A percentile compares a stretch with the other conserved stretches of the same genome.
These are phyloP conservation scores for Apiospora koreana DNA, from an alignment of 2,329 filamentous ascomycete genomes.

Conservation along the genomic window DNA sequence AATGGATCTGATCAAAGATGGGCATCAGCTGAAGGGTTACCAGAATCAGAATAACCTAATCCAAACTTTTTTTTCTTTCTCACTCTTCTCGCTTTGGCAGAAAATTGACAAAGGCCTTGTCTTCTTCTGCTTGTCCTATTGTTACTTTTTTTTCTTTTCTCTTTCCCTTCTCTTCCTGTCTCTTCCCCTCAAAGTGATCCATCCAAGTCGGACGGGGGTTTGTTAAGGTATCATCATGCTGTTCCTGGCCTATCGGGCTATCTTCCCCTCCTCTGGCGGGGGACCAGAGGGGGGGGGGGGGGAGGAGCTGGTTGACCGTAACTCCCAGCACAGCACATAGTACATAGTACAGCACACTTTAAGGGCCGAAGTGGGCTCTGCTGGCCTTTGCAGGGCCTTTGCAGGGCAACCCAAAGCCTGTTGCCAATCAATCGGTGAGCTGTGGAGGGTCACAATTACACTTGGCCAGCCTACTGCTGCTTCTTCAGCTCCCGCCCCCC, in stretches of 20 bases:
- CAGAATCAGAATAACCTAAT: too few relatives aligned
- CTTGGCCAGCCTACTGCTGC: slow-evolving; percentile 2
- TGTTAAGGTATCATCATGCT: not conserved
- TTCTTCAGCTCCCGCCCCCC: slow-evolving; percentile 1
- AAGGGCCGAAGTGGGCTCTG: not conserved
- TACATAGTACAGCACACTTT: not conserved
- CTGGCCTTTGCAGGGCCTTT: too few relatives aligned
- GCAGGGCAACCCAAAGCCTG: not conserved
- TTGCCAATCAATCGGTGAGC: slow-evolving; percentile 7
- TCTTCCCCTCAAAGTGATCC: slow-evolving; percentile 6
- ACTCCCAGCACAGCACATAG: slow-evolving; percentile 8
- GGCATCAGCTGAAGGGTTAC: not conserved
- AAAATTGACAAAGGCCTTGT: not conserved
- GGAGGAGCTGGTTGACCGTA: not conserved
- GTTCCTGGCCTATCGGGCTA: not conserved
- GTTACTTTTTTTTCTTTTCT: not conserved
- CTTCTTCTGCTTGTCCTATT: not conserved
- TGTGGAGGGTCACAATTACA: slow-evolving; percentile 6
- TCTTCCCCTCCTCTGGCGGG: not conserved
- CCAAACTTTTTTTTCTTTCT: not conserved
- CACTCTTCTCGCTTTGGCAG: not conserved
- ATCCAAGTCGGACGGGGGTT: not conserved
- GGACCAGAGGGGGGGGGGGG: not conserved
- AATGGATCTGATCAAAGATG: not conserved
- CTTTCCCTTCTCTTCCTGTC: not conserved